Conservation (phyloP, 768 basidiomycete species). For the Tricholomella constricta region DNA sequence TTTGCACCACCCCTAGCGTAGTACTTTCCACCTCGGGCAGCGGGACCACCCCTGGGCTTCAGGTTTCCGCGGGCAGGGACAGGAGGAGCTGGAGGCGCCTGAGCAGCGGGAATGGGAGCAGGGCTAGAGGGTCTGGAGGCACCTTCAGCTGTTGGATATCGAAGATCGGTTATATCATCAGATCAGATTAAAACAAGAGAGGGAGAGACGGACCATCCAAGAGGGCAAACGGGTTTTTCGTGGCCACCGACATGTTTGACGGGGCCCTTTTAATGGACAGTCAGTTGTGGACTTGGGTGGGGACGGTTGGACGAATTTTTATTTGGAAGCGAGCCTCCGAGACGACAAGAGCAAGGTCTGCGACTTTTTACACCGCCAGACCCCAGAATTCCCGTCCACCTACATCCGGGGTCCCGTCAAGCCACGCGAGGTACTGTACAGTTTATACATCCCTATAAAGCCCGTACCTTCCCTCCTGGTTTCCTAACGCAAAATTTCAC, state of each 20-base stretch:
- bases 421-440: slow-evolving; percentile 52
- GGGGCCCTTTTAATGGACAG: slow-evolving; percentile 53
- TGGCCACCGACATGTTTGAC: slow-evolving; percentile 89
- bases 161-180: slow-evolving; percentile 13
- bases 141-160: slow-evolving; percentile 43
- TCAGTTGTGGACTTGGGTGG: slow-evolving; percentile 24
- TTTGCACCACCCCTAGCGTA: slow-evolving; percentile 59
- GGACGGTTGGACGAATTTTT: slow-evolving; percentile 9
- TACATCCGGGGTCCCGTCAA: slow-evolving; percentile 46
- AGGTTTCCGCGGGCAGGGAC: slow-evolving; percentile 43
- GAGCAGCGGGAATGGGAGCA: slow-evolving; percentile 33
- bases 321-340: slow-evolving; percentile 1
- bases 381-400: slow-evolving; percentile 17
- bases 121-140: slow-evolving; percentile 44
- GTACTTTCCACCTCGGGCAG: slow-evolving; percentile 69
- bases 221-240: slow-evolving; percentile 83
- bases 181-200: slow-evolving; percentile 18
- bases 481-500: slow-evolving; percentile 60
- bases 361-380: slow-evolving; percentile 13
- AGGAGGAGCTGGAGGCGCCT: slow-evolving; percentile 40
- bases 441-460: slow-evolving; percentile 32
- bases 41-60: slow-evolving; percentile 56
- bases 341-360: slow-evolving; percentile 9
- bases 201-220: slow-evolving; percentile 62
- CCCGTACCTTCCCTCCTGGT: not conserved